These are phyloP conservation scores for Hypoxylon sp. DNA, from an alignment of 2,329 filamentous ascomycete species.

Conservation along the genomic window DNA sequence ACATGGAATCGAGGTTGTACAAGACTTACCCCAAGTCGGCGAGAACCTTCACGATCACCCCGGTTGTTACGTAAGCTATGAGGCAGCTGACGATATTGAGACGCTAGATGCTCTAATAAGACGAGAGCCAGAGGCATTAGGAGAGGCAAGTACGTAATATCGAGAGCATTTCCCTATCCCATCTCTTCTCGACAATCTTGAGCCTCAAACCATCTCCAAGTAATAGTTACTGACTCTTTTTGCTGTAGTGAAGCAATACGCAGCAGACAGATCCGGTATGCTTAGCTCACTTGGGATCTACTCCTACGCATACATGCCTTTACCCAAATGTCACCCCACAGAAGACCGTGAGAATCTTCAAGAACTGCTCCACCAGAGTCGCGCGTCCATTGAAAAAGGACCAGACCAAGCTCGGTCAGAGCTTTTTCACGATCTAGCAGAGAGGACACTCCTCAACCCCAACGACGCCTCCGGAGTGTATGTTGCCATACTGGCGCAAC, in stretches of 20 bases:
- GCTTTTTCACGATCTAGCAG: slow-evolving; percentile 27
- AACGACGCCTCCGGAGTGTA: slow-evolving; percentile 28
- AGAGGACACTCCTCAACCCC: slow-evolving; percentile 22
- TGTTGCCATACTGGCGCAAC: slow-evolving; percentile 24
- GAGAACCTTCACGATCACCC: slow-evolving; percentile 48
- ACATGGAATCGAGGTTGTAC: slow-evolving; percentile 52
- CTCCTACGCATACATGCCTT: slow-evolving; percentile 33
- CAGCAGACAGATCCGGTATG: slow-evolving; percentile 5
- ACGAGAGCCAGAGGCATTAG: slow-evolving; percentile 24
- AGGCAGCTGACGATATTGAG: slow-evolving; percentile 25
- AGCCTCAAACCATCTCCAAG: not conserved
- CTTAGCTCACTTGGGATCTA: slow-evolving; percentile 22
- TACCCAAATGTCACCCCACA: slow-evolving; percentile 7
- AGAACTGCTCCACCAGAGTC: slow-evolving; percentile 11
- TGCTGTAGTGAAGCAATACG: slow-evolving; percentile 17
- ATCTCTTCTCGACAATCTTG: too few species aligned
- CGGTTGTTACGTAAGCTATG: slow-evolving; percentile 27
- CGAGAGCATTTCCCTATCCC: not conserved
- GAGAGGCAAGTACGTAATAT: slow-evolving; percentile 18
- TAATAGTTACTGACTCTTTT: not conserved
- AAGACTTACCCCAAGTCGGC: slow-evolving; percentile 48
- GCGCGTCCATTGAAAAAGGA: not conserved
- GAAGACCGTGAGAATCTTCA: slow-evolving; percentile 15
- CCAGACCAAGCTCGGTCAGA: slow-evolving; percentile 10
- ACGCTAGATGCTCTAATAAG: slow-evolving; percentile 28